These are phyloP conservation scores for Tuber brumale DNA, from an alignment of 495 filamentous ascomycete genomes.

Conservation along the genomic window DNA sequence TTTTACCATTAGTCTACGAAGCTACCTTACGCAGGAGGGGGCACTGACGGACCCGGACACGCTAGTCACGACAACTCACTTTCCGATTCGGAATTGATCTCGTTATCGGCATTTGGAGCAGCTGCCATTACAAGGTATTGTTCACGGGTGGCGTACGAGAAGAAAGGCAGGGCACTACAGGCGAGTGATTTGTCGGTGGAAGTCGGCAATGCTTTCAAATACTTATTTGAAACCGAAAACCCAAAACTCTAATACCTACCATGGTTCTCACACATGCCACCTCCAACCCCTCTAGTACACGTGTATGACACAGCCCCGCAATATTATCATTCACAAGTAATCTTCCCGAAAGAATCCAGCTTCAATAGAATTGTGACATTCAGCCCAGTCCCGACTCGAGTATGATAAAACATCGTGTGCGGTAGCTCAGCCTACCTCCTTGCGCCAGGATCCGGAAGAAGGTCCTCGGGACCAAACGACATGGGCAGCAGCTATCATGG, in stretches of 20 bases:
- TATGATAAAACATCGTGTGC: not conserved
- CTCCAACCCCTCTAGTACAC: not conserved
- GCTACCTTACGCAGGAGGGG: not conserved
- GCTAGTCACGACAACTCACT: slow-evolving; percentile 51
- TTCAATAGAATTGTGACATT: not conserved
- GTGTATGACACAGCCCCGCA: not conserved
- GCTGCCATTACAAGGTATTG: slow-evolving; percentile 78
- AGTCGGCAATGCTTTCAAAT: slow-evolving; percentile 74
- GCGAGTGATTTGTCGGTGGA: slow-evolving; percentile 91
- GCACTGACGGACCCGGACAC: slow-evolving; percentile 4
- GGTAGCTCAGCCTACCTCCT: slow-evolving; percentile 11
- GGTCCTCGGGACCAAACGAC: slow-evolving; percentile 63
- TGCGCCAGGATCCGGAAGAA: slow-evolving; percentile 41
- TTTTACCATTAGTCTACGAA: not conserved
- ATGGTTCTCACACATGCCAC: not conserved
- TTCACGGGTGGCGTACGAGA: slow-evolving; percentile 77
- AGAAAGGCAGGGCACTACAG: slow-evolving; percentile 83
- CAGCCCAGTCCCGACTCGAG: not conserved
- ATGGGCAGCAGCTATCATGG: slow-evolving; percentile 56
- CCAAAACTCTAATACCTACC: slow-evolving; percentile 20
- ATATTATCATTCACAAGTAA: not conserved
- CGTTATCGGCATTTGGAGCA: slow-evolving; percentile 77
- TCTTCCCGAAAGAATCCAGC: not conserved
- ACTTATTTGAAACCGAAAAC: slow-evolving; percentile 54
- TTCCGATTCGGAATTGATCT: slow-evolving; percentile 58